phyloP scores from a whole-genome alignment of 2,329 filamentous ascomycete genomes.

The Tolypocladium paradoxum region DNA sequence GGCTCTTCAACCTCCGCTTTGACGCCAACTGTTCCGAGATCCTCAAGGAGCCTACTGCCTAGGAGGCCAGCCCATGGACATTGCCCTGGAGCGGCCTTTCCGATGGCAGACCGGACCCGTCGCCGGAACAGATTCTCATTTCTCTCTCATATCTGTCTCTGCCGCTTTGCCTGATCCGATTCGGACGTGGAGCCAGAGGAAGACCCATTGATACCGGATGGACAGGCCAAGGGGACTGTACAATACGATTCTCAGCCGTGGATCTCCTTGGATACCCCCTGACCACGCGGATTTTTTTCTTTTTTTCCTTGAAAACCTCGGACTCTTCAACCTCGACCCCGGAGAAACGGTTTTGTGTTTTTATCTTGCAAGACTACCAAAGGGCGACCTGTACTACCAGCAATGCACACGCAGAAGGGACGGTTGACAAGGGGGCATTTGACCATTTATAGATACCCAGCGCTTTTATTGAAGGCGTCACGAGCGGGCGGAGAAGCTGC shows the following conservation, averaged over 20 bases:
- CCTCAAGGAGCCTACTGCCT: constrained; percentile 50
- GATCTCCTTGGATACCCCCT: constrained; percentile 7
- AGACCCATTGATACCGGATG: constrained; percentile 1
- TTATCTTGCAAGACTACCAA: constrained; percentile 5
- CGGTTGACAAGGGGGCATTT: constrained; percentile 6
- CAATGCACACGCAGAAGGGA: constrained; percentile 5
- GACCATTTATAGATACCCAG: constrained; percentile 26
- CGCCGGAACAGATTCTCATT: constrained; percentile 3
- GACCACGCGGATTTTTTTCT: background rate
- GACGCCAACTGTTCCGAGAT: constrained; percentile 94
- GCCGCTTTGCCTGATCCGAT: background rate
- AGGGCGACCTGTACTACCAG: constrained; percentile 11
- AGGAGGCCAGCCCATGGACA: constrained; percentile 11
- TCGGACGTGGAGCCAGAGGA: background rate
- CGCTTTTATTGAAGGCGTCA: constrained; percentile 8
- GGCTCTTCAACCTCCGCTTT: constrained; percentile 86
- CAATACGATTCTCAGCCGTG: constrained; percentile 2
- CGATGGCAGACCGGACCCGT: background rate
- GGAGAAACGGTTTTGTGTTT: constrained; percentile 4
- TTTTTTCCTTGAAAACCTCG: background rate
- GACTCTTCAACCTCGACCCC: background rate
- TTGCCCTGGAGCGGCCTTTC: constrained; percentile 3
- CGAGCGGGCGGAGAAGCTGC: constrained; percentile 4
- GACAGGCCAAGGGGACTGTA: constrained; percentile 5
- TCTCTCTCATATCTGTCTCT: constrained; percentile 7